Percentiles rank a stretch among this genome's conserved stretches.
These are phyloP conservation scores for Carallia brachiata DNA, from an alignment of 345 rosid species.

Conservation along the genomic window DNA sequence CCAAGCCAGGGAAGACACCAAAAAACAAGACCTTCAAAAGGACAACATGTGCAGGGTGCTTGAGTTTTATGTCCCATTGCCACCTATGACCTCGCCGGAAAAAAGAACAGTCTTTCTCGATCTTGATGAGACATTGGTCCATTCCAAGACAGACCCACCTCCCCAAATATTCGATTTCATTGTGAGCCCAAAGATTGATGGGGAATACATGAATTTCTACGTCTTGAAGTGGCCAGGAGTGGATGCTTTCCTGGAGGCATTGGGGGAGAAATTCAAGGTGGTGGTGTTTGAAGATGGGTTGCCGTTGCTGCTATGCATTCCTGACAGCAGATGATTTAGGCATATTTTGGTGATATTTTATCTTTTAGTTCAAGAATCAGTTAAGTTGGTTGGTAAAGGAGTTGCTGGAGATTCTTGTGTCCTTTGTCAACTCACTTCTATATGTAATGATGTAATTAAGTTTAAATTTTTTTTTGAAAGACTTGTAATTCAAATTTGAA, in stretches of 20 bases:
- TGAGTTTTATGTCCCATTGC: constrained; percentile 30
- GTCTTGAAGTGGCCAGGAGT: constrained; percentile 91
- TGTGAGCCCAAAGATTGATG: constrained; percentile 65
- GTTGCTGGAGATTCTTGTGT: too few relatives aligned
- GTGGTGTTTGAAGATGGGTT: too few relatives aligned
- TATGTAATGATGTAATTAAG: too few relatives aligned
- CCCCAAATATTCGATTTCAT: constrained; percentile 55
- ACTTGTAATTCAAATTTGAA: too few relatives aligned
- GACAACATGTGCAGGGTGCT: constrained; percentile 25
- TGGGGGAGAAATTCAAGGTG: constrained; percentile 56
- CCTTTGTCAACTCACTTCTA: too few relatives aligned
- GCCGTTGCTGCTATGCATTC: too few relatives aligned
- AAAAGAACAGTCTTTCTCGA: constrained; percentile 77
- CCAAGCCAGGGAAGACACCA: not conserved
- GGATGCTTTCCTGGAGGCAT: constrained; percentile 52
- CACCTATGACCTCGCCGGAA: constrained; percentile 28
- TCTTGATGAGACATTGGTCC: constrained; percentile 84
- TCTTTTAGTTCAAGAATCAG: too few relatives aligned
- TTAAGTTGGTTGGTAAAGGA: too few relatives aligned
- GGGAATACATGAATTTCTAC: constrained; percentile 56
- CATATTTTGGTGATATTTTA: too few relatives aligned
- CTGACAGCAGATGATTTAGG: too few relatives aligned
- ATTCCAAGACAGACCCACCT: constrained; percentile 77
- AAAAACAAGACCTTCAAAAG: not conserved
- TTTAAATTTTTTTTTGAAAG: too few relatives aligned